A percentile compares a stretch with the other conserved stretches of the same genome.
phyloP scores from a whole-genome alignment of 2,329 filamentous ascomycete genomes.

The Xylariales sp. region DNA sequence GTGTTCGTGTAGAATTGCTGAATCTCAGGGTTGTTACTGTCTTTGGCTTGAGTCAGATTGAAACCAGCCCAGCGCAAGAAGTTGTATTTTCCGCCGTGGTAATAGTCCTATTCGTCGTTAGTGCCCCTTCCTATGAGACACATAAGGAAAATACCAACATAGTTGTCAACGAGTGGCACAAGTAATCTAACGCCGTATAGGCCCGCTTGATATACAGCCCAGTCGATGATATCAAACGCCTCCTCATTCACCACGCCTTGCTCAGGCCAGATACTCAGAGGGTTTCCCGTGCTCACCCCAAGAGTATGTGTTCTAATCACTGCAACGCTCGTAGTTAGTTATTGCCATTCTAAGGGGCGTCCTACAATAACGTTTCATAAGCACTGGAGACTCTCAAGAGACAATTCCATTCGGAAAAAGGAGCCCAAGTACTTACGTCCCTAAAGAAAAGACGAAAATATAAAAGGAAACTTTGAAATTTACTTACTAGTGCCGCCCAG shows the following conservation, averaged over 20 bases:
- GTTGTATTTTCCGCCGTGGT: slow-evolving; percentile 62
- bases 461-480: neutral
- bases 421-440: neutral
- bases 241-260: slow-evolving; percentile 55
- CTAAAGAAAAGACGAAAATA: neutral
- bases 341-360: neutral
- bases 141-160: slow-evolving; percentile 47
- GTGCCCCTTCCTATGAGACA: neutral
- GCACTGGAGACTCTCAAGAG: too few relatives aligned
- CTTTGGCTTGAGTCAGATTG: slow-evolving; percentile 53
- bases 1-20: slow-evolving; percentile 60
- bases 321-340: neutral
- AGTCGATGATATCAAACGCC: slow-evolving; percentile 60
- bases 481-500: slow-evolving; percentile 55
- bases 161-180: slow-evolving; percentile 60
- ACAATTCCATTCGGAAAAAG: neutral
- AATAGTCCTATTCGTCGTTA: slow-evolving; percentile 56
- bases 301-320: slow-evolving; percentile 59
- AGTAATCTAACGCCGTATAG: slow-evolving; percentile 58
- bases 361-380: too few relatives aligned
- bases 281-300: slow-evolving; percentile 60
- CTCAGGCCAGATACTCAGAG: slow-evolving; percentile 58
- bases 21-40: slow-evolving; percentile 54
- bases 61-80: slow-evolving; percentile 60
- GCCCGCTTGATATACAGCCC: slow-evolving; percentile 60